These are phyloP conservation scores for Fusarium devonianum DNA, from an alignment of 2,329 filamentous ascomycete genomes.

Conservation along the genomic window DNA sequence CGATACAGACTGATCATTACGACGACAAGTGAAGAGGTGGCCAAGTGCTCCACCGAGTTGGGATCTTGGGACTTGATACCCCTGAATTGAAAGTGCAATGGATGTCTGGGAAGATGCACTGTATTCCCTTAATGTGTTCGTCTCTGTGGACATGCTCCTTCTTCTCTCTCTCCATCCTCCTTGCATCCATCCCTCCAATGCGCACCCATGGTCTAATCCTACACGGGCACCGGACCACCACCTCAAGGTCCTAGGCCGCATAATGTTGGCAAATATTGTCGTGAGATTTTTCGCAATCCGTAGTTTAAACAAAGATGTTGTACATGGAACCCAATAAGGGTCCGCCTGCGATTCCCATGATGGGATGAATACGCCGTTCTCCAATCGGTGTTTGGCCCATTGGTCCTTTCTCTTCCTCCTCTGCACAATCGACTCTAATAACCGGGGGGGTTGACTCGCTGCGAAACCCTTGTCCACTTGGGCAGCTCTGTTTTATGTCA, in stretches of 20 bases:
- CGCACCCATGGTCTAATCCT: slow-evolving; percentile 33
- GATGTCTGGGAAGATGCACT: slow-evolving; percentile 11
- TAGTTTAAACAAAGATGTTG: slow-evolving; percentile 42
- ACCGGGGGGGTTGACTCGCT: slow-evolving; percentile 91
- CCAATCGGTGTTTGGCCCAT: slow-evolving; percentile 21
- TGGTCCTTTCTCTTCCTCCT: slow-evolving; percentile 12
- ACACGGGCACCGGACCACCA: slow-evolving; percentile 21
- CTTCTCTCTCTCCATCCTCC: background rate
- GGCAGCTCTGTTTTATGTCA: slow-evolving; percentile 67
- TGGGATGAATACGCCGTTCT: slow-evolving; percentile 37
- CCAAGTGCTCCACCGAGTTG: slow-evolving; percentile 1
- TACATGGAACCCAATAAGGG: slow-evolving; percentile 38
- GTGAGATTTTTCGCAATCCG: slow-evolving; percentile 34
- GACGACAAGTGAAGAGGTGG: slow-evolving; percentile 45
- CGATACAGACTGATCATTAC: slow-evolving; percentile 65
- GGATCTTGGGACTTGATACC: slow-evolving; percentile 38
- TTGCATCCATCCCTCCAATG: too few relatives aligned
- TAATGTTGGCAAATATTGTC: slow-evolving; percentile 23
- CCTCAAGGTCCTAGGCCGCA: slow-evolving; percentile 11
- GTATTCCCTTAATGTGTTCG: slow-evolving; percentile 14
- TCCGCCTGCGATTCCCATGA: slow-evolving; percentile 30
- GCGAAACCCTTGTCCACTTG: slow-evolving; percentile 96
- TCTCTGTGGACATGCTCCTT: slow-evolving; percentile 1
- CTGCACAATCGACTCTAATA: slow-evolving; percentile 64
- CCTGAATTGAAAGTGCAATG: slow-evolving; percentile 23